These are phyloP conservation scores for Bidens hawaiensis DNA, from an alignment of 140 eudicot species.

Conservation along the genomic window DNA sequence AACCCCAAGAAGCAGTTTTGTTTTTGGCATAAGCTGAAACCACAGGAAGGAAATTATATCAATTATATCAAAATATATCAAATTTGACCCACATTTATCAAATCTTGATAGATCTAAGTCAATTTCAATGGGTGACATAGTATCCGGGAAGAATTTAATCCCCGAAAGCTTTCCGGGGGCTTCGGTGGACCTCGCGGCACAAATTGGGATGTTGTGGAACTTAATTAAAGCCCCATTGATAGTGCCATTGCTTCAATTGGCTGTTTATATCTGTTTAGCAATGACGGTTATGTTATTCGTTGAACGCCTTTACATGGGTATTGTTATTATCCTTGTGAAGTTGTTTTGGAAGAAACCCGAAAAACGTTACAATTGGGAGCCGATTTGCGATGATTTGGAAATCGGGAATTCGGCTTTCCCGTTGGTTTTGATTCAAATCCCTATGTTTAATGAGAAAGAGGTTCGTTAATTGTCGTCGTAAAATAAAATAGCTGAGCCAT, in stretches of 20 bases:
- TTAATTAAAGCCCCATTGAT: conserved; percentile 57
- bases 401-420: conserved; percentile 63
- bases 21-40: conserved; percentile 28
- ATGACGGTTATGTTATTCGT: conserved; percentile 69
- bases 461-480: conserved; percentile 26
- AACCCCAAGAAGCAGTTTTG: conserved; percentile 4
- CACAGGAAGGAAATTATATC: conserved; percentile 13
- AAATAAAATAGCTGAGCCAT: too few relatives aligned
- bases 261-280: conserved; percentile 54
- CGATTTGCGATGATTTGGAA: conserved; percentile 69
- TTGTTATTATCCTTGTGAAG: conserved; percentile 67
- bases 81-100: too few relatives aligned
- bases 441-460: conserved; percentile 93
- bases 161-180: conserved; percentile 58
- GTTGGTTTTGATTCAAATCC: conserved; percentile 84
- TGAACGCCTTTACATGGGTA: conserved; percentile 86
- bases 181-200: conserved; percentile 48
- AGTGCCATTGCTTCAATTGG: conserved; percentile 64
- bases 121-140: conserved; percentile 29
- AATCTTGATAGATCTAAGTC: conserved; percentile 19
- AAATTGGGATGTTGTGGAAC: conserved; percentile 67
- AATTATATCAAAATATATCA: background rate
- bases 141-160: conserved; percentile 34
- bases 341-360: conserved; percentile 86
- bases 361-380: conserved; percentile 71